Evolutionary conservation across 2,329 filamentous ascomycete genomes (phyloP).

Genomic region (Colletotrichum tropicicola): DNA sequence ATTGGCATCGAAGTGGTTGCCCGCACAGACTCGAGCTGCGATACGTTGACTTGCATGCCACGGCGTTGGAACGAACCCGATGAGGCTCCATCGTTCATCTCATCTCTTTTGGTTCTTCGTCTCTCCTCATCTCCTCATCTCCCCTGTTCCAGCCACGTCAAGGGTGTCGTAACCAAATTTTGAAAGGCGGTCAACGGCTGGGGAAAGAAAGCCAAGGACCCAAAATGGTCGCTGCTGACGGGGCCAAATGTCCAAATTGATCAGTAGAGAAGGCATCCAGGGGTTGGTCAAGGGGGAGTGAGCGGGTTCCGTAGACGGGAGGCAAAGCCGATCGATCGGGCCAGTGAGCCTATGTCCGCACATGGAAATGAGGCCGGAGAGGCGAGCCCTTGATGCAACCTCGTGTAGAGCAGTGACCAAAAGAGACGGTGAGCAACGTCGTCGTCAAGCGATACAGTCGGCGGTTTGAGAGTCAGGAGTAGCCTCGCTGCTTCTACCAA

Average conservation of each 20-base stretch:
- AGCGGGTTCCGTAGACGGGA: conserved; percentile 10
- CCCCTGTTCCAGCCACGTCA: conserved; percentile 19
- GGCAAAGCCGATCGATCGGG: conserved; percentile 25
- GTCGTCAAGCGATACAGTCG: conserved; percentile 3
- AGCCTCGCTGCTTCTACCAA: conserved; percentile 15
- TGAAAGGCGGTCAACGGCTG: background rate
- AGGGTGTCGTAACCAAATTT: conserved; percentile 18
- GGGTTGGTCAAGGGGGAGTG: conserved; percentile 1
- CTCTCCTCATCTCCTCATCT: conserved; percentile 11
- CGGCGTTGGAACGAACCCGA: conserved; percentile 12
- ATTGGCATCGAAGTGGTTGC: background rate
- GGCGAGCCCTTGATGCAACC: conserved; percentile 12
- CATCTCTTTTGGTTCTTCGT: conserved; percentile 11
- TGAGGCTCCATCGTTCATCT: conserved; percentile 25
- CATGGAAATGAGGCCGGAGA: conserved; percentile 14
- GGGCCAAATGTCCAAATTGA: conserved; percentile 8
- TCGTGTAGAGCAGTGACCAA: background rate
- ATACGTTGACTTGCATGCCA: background rate
- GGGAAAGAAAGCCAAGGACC: background rate
- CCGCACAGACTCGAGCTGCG: conserved; percentile 9
- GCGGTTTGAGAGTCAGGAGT: conserved; percentile 28
- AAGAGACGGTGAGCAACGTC: conserved; percentile 2
- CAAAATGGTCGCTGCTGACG: background rate
- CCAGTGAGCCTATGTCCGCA: conserved; percentile 15
- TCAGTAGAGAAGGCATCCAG: conserved; percentile 1